These are phyloP conservation scores for Triticum dicoccoides DNA, from an alignment of 176 grass and related monocot species.

Conservation along the genomic window DNA sequence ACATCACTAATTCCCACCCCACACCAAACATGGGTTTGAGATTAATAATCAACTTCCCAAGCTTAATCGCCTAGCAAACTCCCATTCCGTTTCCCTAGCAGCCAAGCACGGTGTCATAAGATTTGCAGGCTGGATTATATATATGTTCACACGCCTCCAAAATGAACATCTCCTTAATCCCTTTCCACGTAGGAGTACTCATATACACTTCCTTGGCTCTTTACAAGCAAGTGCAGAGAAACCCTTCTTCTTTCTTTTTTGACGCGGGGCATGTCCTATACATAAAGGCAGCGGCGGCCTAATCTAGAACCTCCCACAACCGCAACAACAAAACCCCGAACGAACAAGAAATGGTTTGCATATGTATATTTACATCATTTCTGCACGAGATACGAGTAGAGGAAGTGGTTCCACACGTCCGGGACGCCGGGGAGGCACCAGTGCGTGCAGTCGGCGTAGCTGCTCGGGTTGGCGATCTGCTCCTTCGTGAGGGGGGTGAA, in stretches of 20 bases:
- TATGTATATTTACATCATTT: neutral
- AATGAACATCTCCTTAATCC: neutral
- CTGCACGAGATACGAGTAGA: slow-evolving; percentile 47
- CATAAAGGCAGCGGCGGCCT: slow-evolving; percentile 6
- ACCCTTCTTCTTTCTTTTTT: neutral
- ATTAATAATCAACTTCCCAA: no score
- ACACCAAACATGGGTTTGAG: no score
- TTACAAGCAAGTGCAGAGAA: slow-evolving; percentile 1
- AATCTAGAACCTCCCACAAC: slow-evolving; percentile 8
- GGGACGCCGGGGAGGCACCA: slow-evolving; percentile 83
- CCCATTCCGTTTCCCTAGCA: no score
- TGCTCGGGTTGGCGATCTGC: slow-evolving; percentile 45
- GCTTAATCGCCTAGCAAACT: no score
- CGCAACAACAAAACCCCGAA: neutral
- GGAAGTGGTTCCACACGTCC: slow-evolving; percentile 74
- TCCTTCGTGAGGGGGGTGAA: slow-evolving; percentile 35
- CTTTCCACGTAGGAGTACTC: neutral
- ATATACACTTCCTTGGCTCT: neutral
- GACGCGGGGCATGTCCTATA: slow-evolving; percentile 7
- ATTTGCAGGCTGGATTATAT: neutral
- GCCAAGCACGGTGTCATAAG: no score
- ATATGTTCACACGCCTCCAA: neutral
- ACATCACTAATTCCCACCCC: no score
- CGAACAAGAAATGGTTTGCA: neutral
- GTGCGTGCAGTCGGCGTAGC: slow-evolving; percentile 70